A percentile compares a stretch with the other conserved stretches of the same genome.
Evolutionary conservation across 164 flowering plant species (phyloP).

Genomic region (Dillenia suffruticosa): DNA sequence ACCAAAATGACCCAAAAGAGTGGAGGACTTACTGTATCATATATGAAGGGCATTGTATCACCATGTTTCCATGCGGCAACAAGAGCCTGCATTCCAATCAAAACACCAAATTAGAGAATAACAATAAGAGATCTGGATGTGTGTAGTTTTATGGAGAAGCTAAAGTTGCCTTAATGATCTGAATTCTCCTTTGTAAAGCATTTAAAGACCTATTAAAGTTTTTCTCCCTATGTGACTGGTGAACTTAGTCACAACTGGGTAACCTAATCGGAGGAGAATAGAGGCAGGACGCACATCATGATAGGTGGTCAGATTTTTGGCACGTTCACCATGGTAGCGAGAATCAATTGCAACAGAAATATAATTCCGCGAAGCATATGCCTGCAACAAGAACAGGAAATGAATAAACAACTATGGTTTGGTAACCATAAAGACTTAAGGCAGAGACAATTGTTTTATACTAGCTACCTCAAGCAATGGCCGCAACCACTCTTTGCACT

Average conservation of each 20-base stretch:
- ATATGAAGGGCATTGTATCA: slow-evolving; percentile 94
- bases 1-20: not conserved
- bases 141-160: not conserved
- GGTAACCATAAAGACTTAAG: too few relatives aligned
- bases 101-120: not conserved
- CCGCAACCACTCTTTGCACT: slow-evolving; percentile 89
- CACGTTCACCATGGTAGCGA: slow-evolving; percentile 98
- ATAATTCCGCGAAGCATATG: slow-evolving; percentile 93
- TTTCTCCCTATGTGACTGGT: not conserved
- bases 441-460: too few relatives aligned
- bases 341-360: slow-evolving; percentile 89
- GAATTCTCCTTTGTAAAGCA: not conserved
- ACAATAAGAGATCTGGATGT: not conserved
- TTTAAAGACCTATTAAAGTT: not conserved
- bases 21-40: slow-evolving; percentile 63
- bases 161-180: not conserved
- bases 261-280: not conserved
- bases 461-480: slow-evolving; percentile 79
- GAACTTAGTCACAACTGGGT: not conserved
- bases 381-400: slow-evolving; percentile 43
- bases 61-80: slow-evolving; percentile 81
- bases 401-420: not conserved
- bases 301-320: slow-evolving; percentile 58
- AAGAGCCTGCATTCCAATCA: slow-evolving; percentile 63
- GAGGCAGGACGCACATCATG: slow-evolving; percentile 43